Evolutionary conservation across 169 alveolate species (phyloP).

Genomic region (Plasmodium blacklocki): DNA sequence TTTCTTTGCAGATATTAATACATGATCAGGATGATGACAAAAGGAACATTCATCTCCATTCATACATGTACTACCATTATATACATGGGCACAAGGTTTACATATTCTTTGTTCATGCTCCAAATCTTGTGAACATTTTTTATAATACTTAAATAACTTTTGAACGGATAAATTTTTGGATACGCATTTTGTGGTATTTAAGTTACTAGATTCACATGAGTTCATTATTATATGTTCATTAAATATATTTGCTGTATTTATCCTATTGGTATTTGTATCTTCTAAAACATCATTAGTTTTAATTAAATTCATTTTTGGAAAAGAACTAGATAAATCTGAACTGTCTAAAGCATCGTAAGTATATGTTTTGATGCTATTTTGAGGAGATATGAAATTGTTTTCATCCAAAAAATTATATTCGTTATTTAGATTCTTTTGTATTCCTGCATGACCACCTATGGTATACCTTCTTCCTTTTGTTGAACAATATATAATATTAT

Average conservation of each 20-base stretch:
- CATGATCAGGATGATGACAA: constrained; percentile 76
- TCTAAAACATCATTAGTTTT: constrained; percentile 66
- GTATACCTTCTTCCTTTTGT: constrained; percentile 74
- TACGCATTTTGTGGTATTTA: constrained; percentile 46
- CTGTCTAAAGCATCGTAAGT: constrained; percentile 59
- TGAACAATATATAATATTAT: constrained; percentile 64
- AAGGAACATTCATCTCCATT: constrained; percentile 73
- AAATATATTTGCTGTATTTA: constrained; percentile 54
- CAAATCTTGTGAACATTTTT: constrained; percentile 68
- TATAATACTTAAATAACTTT: constrained; percentile 60
- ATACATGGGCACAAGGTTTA: constrained; percentile 76
- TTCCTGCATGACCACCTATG: constrained; percentile 72
- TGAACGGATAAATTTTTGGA: constrained; percentile 59
- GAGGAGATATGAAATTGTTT: constrained; percentile 16
- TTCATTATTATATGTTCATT: constrained; percentile 56
- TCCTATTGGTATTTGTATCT: constrained; percentile 26
- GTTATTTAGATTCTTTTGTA: constrained; percentile 70
- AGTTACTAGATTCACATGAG: constrained; percentile 52
- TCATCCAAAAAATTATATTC: constrained; percentile 72
- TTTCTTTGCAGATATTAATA: constrained; percentile 72
- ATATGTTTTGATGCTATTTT: constrained; percentile 56
- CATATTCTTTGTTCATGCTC: constrained; percentile 76
- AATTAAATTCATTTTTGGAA: constrained; percentile 72
- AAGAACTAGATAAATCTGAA: constrained; percentile 59
- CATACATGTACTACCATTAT: constrained; percentile 72